phyloP scores from a whole-genome alignment of 2,329 filamentous ascomycete species.

The Botryotinia globosa region DNA sequence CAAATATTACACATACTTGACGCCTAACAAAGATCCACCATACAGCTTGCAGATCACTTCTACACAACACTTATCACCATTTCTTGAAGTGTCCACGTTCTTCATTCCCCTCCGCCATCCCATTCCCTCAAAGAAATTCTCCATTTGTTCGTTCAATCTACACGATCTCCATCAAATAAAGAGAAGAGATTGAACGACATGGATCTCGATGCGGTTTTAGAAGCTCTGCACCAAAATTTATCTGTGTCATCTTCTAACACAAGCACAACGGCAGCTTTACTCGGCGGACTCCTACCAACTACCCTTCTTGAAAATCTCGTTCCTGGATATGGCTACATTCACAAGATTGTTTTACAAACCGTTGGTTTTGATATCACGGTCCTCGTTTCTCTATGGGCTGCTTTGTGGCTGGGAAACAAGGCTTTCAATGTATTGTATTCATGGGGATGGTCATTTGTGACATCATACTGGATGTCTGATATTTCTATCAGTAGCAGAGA shows the following conservation, averaged over 20 bases:
- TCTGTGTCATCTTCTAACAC: slow-evolving; percentile 1
- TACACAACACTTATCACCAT: not conserved
- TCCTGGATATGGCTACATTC: slow-evolving; percentile 37
- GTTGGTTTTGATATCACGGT: slow-evolving; percentile 37
- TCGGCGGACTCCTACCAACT: slow-evolving; percentile 26
- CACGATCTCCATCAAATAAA: not conserved
- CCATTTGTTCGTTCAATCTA: not conserved
- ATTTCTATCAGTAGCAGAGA: slow-evolving; percentile 55
- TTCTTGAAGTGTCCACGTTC: not conserved
- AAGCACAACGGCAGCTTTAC: slow-evolving; percentile 2
- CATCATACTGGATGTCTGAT: slow-evolving; percentile 49
- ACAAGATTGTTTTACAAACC: slow-evolving; percentile 34
- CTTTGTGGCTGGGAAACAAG: slow-evolving; percentile 44
- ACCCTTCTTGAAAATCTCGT: slow-evolving; percentile 37
- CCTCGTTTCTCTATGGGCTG: slow-evolving; percentile 32
- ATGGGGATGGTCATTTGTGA: slow-evolving; percentile 41
- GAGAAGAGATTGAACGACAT: not conserved
- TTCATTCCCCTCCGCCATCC: not conserved
- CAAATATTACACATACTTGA: not conserved
- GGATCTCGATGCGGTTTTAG: not conserved
- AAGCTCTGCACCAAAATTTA: slow-evolving; percentile 10
- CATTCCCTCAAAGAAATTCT: not conserved
- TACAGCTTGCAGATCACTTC: not conserved
- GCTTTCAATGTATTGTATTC: slow-evolving; percentile 41
- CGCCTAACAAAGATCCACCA: not conserved